Evolutionary conservation across 768 basidiomycete genomes (phyloP), one percentile per base, ranked within the genome.

Genomic region (Suillus occidentalis): DNA sequence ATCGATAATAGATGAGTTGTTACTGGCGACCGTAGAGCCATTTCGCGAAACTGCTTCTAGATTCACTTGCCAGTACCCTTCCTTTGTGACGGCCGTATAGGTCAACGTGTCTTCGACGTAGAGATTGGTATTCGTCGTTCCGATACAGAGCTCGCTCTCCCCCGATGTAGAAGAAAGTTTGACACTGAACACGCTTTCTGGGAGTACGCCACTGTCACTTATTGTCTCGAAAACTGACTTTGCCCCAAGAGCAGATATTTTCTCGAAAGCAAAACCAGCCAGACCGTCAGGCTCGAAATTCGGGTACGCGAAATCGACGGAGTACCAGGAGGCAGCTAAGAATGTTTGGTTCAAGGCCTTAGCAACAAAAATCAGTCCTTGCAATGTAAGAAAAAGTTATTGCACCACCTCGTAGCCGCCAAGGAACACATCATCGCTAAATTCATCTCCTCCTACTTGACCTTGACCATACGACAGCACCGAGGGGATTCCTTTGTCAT

Each of bases 111-210:
- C 68, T 13, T 82, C 83, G 18, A 80, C 81, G 73, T 83, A 87
- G 65, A 81, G 72, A 16, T 69, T 65, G 6, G 68, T 66, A 72
- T 90, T 80, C 5, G 79, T 77, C 40, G 85, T 88, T 36, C 88
- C 88, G 56, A 90, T 73, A 65, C 79, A 83, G 22, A 90, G 80
- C 71, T 86, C 84, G n/a, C 83, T 80, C 40, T 78, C 79, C 9
- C 73, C 71, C 18, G 75, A 37, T 14, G 80, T 71, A 6, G 75
- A 70, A 45, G 80, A 76, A 49, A 87, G 75, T 66, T 83, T 82
- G 68, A 88, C 80, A 31, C 81, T 78, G 66, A 88, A 87, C 64
- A 80, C 74, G 43, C 77, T 69, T 34, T 78, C 68, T 8, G 75
- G 65, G 3, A 78, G 71, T 42, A 68, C 65, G 18, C 72, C 74